phyloP scores from a whole-genome alignment of 1,284 basidiomycete genomes.

The Ustilago crameri region DNA sequence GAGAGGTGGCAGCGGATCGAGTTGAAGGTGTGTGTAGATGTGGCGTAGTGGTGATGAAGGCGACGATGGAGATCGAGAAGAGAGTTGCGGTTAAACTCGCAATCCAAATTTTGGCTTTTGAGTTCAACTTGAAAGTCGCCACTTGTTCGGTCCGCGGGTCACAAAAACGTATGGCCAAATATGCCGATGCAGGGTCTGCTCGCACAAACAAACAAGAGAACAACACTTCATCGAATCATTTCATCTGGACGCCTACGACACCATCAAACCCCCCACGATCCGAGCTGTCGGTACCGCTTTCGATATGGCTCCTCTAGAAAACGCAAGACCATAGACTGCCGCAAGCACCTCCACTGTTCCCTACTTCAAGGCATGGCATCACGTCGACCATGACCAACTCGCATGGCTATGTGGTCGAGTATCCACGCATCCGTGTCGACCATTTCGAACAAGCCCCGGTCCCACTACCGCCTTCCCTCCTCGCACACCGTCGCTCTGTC shows the following conservation, averaged over 20 bases:
- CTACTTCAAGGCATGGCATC: neutral
- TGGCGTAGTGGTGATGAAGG: neutral
- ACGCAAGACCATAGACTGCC: neutral
- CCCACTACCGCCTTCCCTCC: conserved; percentile 38
- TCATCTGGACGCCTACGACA: too few relatives aligned
- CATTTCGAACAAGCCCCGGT: conserved; percentile 46
- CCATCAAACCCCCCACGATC: neutral
- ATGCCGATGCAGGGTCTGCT: conserved; percentile 42
- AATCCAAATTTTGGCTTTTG: too few relatives aligned
- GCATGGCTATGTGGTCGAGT: conserved; percentile 58
- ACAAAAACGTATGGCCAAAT: too few relatives aligned
- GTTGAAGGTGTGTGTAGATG: neutral
- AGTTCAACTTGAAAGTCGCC: too few relatives aligned
- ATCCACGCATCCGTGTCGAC: conserved; percentile 61
- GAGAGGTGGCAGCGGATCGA: too few relatives aligned
- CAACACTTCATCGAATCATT: conserved; percentile 8
- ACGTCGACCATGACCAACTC: conserved; percentile 41
- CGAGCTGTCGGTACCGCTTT: neutral
- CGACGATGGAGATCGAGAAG: neutral
- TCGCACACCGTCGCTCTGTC: conserved; percentile 27
- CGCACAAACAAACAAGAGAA: conserved; percentile 4
- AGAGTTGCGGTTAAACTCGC: too few relatives aligned
- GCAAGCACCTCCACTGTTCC: too few relatives aligned
- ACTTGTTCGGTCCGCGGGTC: too few relatives aligned
- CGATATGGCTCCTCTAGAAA: neutral